These are phyloP conservation scores for Lactifluus hygrophoroides DNA, from an alignment of 768 basidiomycete species.

Conservation along the genomic window DNA sequence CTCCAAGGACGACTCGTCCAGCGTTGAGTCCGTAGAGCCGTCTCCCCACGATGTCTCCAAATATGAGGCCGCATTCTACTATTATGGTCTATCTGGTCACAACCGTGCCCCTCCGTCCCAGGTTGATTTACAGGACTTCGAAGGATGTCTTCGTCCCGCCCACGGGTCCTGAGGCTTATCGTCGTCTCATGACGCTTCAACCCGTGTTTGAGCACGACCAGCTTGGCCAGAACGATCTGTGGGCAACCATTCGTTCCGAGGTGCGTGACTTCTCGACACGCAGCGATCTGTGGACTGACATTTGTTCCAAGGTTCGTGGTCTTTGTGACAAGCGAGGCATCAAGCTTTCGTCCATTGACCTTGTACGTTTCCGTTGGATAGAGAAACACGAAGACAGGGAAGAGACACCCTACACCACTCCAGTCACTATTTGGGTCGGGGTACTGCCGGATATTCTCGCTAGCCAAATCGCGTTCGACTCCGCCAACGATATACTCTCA, in stretches of 20 bases:
- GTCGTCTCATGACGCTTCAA: neutral
- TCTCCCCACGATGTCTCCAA: neutral
- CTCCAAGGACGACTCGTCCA: too few species aligned
- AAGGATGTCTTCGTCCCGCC: neutral
- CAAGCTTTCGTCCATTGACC: neutral
- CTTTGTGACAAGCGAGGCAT: conserved; percentile 2
- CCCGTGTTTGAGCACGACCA: neutral
- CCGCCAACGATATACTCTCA: conserved; percentile 17
- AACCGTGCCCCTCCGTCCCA: neutral
- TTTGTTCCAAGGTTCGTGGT: conserved; percentile 1
- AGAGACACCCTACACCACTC: conserved; percentile 13
- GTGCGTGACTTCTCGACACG: neutral
- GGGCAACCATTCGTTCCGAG: neutral
- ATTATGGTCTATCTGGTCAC: neutral
- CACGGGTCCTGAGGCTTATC: neutral
- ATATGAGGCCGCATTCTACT: neutral
- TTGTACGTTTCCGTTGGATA: conserved; percentile 7
- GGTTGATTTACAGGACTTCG: neutral
- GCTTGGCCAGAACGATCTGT: neutral
- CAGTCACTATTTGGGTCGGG: too few species aligned
- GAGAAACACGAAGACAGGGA: conserved; percentile 19
- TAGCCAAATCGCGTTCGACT: conserved; percentile 19
- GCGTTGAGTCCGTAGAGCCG: too few species aligned
- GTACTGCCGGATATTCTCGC: conserved; percentile 23
- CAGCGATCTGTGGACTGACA: neutral